phyloP scores from a whole-genome alignment of 345 rosid genomes.

The Mercurialis annua region DNA sequence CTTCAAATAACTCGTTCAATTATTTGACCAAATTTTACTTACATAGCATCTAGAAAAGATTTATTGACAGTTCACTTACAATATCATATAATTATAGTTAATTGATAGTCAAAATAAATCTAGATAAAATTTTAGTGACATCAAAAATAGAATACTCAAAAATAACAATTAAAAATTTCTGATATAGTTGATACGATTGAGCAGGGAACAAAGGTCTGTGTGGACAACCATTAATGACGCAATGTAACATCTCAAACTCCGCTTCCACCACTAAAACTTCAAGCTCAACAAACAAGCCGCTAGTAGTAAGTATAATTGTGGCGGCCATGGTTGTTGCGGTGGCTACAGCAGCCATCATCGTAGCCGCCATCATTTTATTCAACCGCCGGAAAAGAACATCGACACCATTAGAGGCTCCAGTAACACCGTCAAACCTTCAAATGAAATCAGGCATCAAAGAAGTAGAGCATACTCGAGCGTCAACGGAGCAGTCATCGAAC shows the following conservation, averaged over 20 bases:
- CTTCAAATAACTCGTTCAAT: too few relatives aligned
- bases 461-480: not conserved
- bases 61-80: too few relatives aligned
- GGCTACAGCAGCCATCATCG: conserved; percentile 23
- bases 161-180: too few relatives aligned
- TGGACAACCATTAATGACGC: conserved; percentile 50
- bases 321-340: conserved; percentile 24
- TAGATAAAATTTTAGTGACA: too few relatives aligned
- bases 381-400: conserved; percentile 10
- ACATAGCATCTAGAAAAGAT: too few relatives aligned
- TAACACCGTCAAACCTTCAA: conserved; percentile 34
- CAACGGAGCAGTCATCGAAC: conserved; percentile 20
- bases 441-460: conserved; percentile 41
- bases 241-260: not conserved
- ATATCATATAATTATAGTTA: too few relatives aligned
- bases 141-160: too few relatives aligned
- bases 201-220: conserved; percentile 75
- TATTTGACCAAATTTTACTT: too few relatives aligned
- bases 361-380: conserved; percentile 11
- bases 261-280: not conserved
- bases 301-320: conserved; percentile 19
- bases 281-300: conserved; percentile 6
- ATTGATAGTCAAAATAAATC: too few relatives aligned
- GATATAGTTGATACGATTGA: not conserved
- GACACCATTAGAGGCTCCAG: conserved; percentile 37